Base-by-base conservation (phyloP, 768 basidiomycete genomes). In the Phanerochaete sordida region DNA sequence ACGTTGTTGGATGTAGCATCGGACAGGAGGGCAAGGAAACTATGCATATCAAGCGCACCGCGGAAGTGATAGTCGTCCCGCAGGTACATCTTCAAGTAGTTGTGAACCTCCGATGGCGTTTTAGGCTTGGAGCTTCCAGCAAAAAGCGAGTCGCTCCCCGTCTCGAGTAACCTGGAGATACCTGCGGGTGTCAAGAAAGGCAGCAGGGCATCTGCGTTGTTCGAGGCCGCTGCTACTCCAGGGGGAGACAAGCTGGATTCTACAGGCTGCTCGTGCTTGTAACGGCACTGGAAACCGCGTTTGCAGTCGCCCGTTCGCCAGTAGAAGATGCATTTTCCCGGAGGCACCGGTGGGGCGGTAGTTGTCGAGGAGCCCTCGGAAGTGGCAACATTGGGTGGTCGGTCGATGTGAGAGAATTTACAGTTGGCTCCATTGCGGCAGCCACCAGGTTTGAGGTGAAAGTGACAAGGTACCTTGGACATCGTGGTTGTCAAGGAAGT, bases 361-460 rank as follows among this genome's bases (percentile, higher is more conserved):
- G 26, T 7, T 9, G n/a, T n/a, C n/a, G 46, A n/a, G 13, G 24
- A 3, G 44, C 58, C 19, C 24, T 16, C 50, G 58, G 30, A 16
- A 21, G 50, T 27, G 13, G 12, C 30, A 2, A 15, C 37, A 33
- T 51, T 3, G 12, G 15, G 49, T 15, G 33, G 48, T 19, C n/a
- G 2, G 6, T 54, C 39, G 51, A 67, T 37, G 39, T 75, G 77
- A 16, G 63, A 31, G 57, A 73, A 84, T 1, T 13, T 65, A 63
- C 83, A 84, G 15, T 68, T 62, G 26, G 55, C 61, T 50, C 83
- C 83, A 37, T 64, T 58, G n/a, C 74, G 71, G 68, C 84, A 85
- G 30, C 84, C 84, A 31, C 73, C 68, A 8, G 79, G 76, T 7
- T 57, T 69, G 65, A 69, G 76, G 66, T 75, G 72, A 55, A 73